These are phyloP conservation scores for Solanum rostratum DNA, from an alignment of 257 asterid species.

Conservation along the genomic window DNA sequence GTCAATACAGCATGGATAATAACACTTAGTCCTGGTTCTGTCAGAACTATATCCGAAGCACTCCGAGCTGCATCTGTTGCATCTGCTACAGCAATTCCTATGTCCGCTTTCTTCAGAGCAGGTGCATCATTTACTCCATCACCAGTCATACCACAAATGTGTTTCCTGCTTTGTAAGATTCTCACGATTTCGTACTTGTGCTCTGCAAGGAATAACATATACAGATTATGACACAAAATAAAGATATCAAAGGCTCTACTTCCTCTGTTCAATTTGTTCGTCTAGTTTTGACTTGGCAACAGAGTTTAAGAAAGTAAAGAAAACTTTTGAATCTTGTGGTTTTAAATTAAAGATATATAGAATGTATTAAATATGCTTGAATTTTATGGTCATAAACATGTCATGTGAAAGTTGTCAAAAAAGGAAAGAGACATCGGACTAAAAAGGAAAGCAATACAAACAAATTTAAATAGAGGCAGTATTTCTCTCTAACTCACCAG, in stretches of 20 bases:
- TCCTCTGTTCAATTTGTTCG: accelerated
- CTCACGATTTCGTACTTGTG: constrained; percentile 64
- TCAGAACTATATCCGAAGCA: constrained; percentile 59
- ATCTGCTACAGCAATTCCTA: constrained; percentile 63
- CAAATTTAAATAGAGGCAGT: neutral
- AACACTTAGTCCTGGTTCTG: constrained; percentile 59
- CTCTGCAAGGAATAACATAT: constrained; percentile 18
- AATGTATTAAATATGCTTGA: too few species aligned
- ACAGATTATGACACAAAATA: neutral
- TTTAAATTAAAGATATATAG: neutral
- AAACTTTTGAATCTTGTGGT: neutral
- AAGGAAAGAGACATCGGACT: neutral
- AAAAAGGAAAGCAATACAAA: neutral
- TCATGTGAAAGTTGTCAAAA: neutral
- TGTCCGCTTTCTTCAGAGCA: constrained; percentile 54
- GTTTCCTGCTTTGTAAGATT: constrained; percentile 39
- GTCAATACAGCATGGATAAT: constrained; percentile 58
- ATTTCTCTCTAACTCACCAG: constrained; percentile 16
- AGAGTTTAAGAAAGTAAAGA: neutral
- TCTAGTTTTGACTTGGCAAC: neutral
- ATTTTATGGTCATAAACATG: neutral
- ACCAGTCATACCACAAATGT: constrained; percentile 68
- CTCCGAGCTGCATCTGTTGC: constrained; percentile 65
- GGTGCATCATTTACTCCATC: constrained; percentile 73
- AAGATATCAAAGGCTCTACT: neutral